Evolutionary conservation across 306 rosid genomes (phyloP), one percentile per base, ranked within the genome.

Genomic region (Cucumis melo): DNA sequence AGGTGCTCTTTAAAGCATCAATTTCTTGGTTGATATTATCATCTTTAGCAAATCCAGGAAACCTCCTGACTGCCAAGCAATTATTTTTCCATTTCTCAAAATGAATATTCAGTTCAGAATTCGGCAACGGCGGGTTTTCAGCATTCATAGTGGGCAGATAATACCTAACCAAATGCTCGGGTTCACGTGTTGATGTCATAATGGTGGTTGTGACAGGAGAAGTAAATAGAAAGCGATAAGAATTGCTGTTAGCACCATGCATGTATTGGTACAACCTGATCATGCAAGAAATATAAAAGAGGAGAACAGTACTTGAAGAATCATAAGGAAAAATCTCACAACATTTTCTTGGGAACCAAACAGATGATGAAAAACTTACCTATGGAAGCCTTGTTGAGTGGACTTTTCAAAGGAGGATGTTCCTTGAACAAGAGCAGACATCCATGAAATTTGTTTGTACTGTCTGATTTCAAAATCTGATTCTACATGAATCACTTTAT

Each of bases 401-500:
- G 96, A 85, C 16, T 87, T 77, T 5, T 89, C 68, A 24, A 87
- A 91, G 50, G 98, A 87, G 64, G 85, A 76, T 66, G 86, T 82
- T 27, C 79, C 78, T 67, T 41, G 81, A 61, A 83, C 87, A 13
- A 71, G 61, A 82, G 93, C 89, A 10, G 92, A 87, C 72, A 93
- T 84, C 98, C 96, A 91, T 0, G 85, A 78, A 76, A 90, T 81
- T 71, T 91, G 90, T 32, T 14, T 29, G 83, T 89, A 93, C 23
- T 81, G 87, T 83, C 97, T 91, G 80, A 91, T 82, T 85, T 93
- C 86, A 63, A 89, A 88, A 53, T 91, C 93, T 41, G 97, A 80
- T 73, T 84, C 85, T 39, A 90, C 74, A 8, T 44, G 72, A 51
- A 91, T 79, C 76, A 89, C 78, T 34, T 63, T 80, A 84, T 88